Base-by-base conservation (phyloP, 306 rosid species). In the Arachis hypogaea region DNA sequence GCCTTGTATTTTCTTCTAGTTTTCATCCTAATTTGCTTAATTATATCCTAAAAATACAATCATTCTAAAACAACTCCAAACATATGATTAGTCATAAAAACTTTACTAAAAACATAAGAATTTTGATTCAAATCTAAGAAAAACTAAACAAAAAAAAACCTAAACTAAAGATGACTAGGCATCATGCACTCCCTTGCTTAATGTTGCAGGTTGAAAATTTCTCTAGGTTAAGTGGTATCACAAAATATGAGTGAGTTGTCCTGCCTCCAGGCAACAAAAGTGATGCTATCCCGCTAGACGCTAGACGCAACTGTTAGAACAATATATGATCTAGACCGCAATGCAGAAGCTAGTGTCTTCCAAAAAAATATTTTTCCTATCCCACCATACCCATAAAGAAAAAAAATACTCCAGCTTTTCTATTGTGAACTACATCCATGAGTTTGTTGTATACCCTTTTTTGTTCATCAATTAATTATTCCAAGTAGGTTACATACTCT, bases 401-500 rank as follows among this genome's bases (percentile, higher is more conserved):
- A 18, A 50, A 50, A 4, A 50, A 50, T 1, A 50, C 7, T 1
- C 56, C 56, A 11, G 6, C 56, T 4, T 12, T 12, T 0, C 18
- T 7, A 50, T 5, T 3, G 11, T 50, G 16, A 3, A 50, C 18
- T 3, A 2, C 7, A 1, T 1, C 0, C 5, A 50, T 50, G 18
- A 50, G 11, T 4, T 12, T 50, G 4, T 50, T 7, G n/a, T 10
- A 50, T 50, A 50, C 56, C 11, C 0, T 1, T 50, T 7, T 50
- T 11, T 50, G 22, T 2, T 50, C 56, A 50, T 5, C 6, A 1
- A 18, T 12, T 2, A 50, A 11, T 50, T 14, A 14, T 50, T 50
- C 11, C 0, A 0, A 0, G 0, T 3, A 3, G n/a, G 5, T 3
- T 0, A 4, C n/a, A 4, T 11, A 3, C 11, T 3, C 2, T 18